Evolutionary conservation across 495 filamentous ascomycete species (phyloP).

Genomic region (Penicillium malachiteum): DNA sequence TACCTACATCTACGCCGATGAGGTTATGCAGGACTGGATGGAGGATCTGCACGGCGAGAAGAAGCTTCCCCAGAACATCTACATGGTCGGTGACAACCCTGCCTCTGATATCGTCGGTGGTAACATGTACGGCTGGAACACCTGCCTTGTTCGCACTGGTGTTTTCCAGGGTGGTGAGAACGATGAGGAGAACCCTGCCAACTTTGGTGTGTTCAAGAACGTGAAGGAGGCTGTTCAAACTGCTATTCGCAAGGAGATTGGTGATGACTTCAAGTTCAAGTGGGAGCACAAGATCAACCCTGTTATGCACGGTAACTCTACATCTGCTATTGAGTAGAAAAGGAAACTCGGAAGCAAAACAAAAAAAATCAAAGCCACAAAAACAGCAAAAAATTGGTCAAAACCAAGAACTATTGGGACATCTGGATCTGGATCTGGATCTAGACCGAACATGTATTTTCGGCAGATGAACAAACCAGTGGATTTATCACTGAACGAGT

Average conservation of each 20-base stretch:
- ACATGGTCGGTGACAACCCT: slow-evolving; percentile 83
- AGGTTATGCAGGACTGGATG: slow-evolving; percentile 75
- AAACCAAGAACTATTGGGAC: background rate
- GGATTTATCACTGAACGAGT: slow-evolving; percentile 2
- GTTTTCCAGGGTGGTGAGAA: slow-evolving; percentile 57
- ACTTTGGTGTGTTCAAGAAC: slow-evolving; percentile 57
- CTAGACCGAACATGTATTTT: background rate
- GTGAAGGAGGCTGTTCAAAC: slow-evolving; percentile 54
- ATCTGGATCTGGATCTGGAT: background rate
- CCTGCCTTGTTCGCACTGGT: slow-evolving; percentile 63
- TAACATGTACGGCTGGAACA: slow-evolving; percentile 83
- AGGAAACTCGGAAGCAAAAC: background rate
- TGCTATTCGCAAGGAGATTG: slow-evolving; percentile 55
- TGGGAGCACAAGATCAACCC: slow-evolving; percentile 61
- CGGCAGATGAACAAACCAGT: slow-evolving; percentile 1
- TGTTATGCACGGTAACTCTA: slow-evolving; percentile 52
- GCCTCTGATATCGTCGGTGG: slow-evolving; percentile 76
- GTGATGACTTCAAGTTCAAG: slow-evolving; percentile 57
- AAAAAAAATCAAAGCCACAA: background rate
- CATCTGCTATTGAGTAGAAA: slow-evolving; percentile 54
- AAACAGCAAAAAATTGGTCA: background rate
- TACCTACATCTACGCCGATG: slow-evolving; percentile 79
- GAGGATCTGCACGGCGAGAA: slow-evolving; percentile 71
- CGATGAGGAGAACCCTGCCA: slow-evolving; percentile 57
- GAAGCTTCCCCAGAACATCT: slow-evolving; percentile 67